Percentiles rank a stretch among this genome's conserved stretches.
Evolutionary conservation across 2,329 filamentous ascomycete genomes (phyloP).

Genomic region (Plenodomus tracheiphilus): DNA sequence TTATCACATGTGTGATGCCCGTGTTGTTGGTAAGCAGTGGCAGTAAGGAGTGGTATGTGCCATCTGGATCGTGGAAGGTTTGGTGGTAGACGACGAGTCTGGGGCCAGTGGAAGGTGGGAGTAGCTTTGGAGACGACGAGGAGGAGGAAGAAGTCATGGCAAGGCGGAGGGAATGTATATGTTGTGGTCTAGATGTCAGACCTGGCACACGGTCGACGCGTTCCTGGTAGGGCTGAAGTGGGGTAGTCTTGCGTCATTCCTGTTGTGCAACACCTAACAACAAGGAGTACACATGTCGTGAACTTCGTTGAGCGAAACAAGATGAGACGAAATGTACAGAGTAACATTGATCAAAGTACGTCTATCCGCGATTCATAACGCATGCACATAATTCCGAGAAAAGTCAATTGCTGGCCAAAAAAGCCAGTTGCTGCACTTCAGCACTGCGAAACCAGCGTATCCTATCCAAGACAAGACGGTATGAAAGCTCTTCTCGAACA

Average conservation of each 20-base stretch:
- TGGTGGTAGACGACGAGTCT: conserved; percentile 65
- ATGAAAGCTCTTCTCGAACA: conserved; percentile 8
- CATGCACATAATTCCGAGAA: not conserved
- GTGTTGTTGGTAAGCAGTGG: conserved; percentile 63
- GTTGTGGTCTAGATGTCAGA: not conserved
- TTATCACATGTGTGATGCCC: conserved; percentile 77
- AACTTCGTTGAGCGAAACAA: not conserved
- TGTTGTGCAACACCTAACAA: conserved; percentile 13
- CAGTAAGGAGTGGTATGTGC: conserved; percentile 62
- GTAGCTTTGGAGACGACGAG: conserved; percentile 27
- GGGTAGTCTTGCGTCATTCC: conserved; percentile 30
- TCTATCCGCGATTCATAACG: not conserved
- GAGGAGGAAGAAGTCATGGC: conserved; percentile 31
- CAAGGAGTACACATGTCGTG: not conserved
- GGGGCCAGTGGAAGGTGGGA: conserved; percentile 42
- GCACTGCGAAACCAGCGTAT: not conserved
- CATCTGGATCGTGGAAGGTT: conserved; percentile 61
- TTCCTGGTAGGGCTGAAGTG: conserved; percentile 36
- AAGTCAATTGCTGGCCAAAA: conserved; percentile 1
- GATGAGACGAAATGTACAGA: not conserved
- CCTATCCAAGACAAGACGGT: conserved; percentile 23
- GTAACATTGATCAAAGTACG: not conserved
- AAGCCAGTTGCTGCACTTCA: conserved; percentile 15
- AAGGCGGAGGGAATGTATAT: not conserved
- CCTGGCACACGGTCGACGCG: conserved; percentile 10